Base-by-base conservation (phyloP, 2,329 filamentous ascomycete species). In the Nemania serpens region DNA sequence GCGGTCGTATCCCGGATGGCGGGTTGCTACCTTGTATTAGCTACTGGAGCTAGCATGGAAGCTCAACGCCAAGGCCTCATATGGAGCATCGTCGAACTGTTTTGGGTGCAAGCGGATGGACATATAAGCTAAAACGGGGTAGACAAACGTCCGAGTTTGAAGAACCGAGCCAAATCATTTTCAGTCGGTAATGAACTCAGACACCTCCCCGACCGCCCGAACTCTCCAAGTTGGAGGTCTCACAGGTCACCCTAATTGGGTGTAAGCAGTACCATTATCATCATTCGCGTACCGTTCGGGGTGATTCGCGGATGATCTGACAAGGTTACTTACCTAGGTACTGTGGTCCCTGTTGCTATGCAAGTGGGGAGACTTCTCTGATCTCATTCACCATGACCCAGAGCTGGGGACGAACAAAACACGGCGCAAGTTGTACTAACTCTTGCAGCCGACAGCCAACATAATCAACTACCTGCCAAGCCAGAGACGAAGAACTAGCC, bases 301-400 rank as follows among this genome's bases (percentile, higher is more conserved):
- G 54, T 58, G 59, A 61, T 61, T 61, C 54, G 50, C 54, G 20
- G 59, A 49, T 20, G 59, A 61, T 58, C 59, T 54, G 37, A 46
- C 55, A 17, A 11, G 39, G 17, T 29, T 29, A n/a, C n/a, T n/a
- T n/a, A n/a, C n/a, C n/a, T n/a, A 29, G 25, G 25, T 29, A 7
- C 3, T 29, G 25, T 29, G 7, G 25, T n/a, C 20, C 54, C 41
- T 17, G 17, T 36, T 51, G 20, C 48, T 25, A 29, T 25, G 20
- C 22, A 25, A 9, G 50, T 42, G 37, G 37, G 18, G 37, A 20
- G 22, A 15, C 46, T 48, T 1, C 4, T 29, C 17, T 29, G 6
- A 25, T 34, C 46, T 48, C 46, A n/a, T n/a, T 29, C 17, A 33
- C 25, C 25, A 33, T 34, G 10, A 2, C 11, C 9, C 12, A 34